Evolutionary conservation across 1,139 yeast genomes (phyloP), one percentile per base, ranked within the genome.

Genomic region (Yarrowia galli): DNA sequence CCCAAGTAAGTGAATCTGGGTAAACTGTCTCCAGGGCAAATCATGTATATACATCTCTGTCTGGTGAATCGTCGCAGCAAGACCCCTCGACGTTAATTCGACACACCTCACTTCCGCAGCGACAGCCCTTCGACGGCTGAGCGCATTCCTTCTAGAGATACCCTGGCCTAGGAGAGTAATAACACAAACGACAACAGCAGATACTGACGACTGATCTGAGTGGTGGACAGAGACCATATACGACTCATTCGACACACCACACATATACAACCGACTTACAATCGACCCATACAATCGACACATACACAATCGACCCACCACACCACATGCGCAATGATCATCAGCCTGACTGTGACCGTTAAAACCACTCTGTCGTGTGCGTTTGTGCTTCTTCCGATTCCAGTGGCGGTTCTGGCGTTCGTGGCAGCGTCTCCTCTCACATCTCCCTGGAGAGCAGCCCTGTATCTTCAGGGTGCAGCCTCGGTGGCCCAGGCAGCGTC

Each of bases 391-490:
- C 35, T 58, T 16, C 64, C 64, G 13, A 8, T 43, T 9, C 64
- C 64, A 3, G 64, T 58, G 40, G 64, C 64, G 12, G 64, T 58
- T 18, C 64, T 58, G 42, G 64, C 64, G 4, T 58, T 58, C 10
- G 42, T 58, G 16, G 18, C 42, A 0, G 64, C 64, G 3, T 18
- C 49, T 9, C 40, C 51, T 0, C 32, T 58, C 16, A 4, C 64
- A 9, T 43, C 51, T 2, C 10, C 42, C 1, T 58, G 64, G 64
- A 9, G 42, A 18, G 40, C 51, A 0, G 51, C 51, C 16, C 64
- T 58, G 16, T 58, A 58, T 10, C 49, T 58, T 12, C 64, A 58
- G 49, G 64, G 51, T 10, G 51, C 42, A 7, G 64, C 51, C 10
- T 42, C 64, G 6, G 32, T 58, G 10, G 51, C 15, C 35, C 64